phyloP scores from a whole-genome alignment of 768 basidiomycete genomes.

The Termitomyces sp. region DNA sequence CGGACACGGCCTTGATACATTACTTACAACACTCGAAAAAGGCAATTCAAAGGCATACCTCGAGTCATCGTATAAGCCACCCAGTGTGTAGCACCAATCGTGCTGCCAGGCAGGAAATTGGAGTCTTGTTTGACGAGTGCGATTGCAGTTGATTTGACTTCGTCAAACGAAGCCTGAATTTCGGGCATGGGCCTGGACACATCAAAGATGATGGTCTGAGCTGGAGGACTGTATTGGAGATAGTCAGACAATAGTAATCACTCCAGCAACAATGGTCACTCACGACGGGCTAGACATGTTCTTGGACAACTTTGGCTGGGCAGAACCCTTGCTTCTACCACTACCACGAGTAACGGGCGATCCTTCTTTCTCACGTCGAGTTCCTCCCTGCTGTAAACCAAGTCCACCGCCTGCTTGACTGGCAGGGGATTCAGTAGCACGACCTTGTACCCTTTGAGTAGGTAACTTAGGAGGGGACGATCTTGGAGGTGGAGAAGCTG shows the following conservation, averaged over 20 bases:
- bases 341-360: slow-evolving; percentile 59
- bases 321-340: slow-evolving; percentile 28
- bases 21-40: slow-evolving; percentile 3
- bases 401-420: slow-evolving; percentile 30
- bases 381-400: slow-evolving; percentile 16
- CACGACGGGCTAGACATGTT: slow-evolving; percentile 55
- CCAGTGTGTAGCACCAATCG: slow-evolving; percentile 89
- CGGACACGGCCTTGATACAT: slow-evolving; percentile 62
- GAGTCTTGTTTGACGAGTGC: slow-evolving; percentile 84
- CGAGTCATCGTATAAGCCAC: slow-evolving; percentile 91
- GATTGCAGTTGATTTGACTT: slow-evolving; percentile 85
- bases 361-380: slow-evolving; percentile 62
- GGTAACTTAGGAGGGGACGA: slow-evolving; percentile 56
- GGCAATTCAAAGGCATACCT: slow-evolving; percentile 30
- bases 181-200: slow-evolving; percentile 69
- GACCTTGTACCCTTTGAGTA: slow-evolving; percentile 43
- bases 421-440: slow-evolving; percentile 45
- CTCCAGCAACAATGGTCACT: slow-evolving; percentile 9
- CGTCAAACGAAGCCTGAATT: slow-evolving; percentile 69
- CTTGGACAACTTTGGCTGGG: slow-evolving; percentile 41
- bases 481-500: slow-evolving; percentile 58
- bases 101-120: slow-evolving; percentile 78
- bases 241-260: slow-evolving; percentile 3
- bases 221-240: slow-evolving; percentile 40
- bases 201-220: slow-evolving; percentile 71